Base-by-base conservation (phyloP, 352 stramenopile genomes). In the Pythium coloratum region DNA sequence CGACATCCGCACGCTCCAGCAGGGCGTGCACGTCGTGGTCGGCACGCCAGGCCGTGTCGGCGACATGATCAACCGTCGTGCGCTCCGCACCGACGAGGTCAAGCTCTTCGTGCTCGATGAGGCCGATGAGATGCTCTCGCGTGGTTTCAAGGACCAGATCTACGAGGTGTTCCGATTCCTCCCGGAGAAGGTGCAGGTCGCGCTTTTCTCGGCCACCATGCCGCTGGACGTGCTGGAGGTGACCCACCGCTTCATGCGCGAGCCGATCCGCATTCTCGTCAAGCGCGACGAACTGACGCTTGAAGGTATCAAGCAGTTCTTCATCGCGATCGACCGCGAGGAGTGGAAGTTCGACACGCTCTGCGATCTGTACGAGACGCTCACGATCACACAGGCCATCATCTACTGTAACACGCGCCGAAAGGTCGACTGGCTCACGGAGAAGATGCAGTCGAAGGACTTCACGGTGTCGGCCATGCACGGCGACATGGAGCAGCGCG, bases 391-490 rank as follows among this genome's bases (percentile, higher is more conserved):
- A 28, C 97, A 99, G 82, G 96, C 96, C 20, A 96, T 99, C 36
- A 99, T 99, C 70, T 99, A 99, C 82, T 99, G 97, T 80, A 99
- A 99, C 83, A 99, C 96, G 32, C 97, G 95, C 72, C 84, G 93
- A 73, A 99, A 99, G 79, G 96, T 95, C 36, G 96, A 99, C 86
- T 99, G 97, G 97, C 83, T 99, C 13, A 98, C 97, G 67, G 95
- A 99, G 81, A 97, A 99, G 77, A 99, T 99, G 98, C 88, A 98
- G 82, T 94, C 97, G 71, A 97, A 97, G 76, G 96, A 99, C 77
- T 99, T 99, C 72, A 99, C 97, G 49, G 97, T 99, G 47, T 99
- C 96, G 49, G 96, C 96, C 77, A 99, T 99, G 97, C 98, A 99
- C 87, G 98, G 98, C 79, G 97, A 99, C 81, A 99, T 99, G 97